Percentiles rank a stretch among this genome's conserved stretches.
Conservation (phyloP, 2,329 filamentous ascomycete species). For the Ilyonectria destructans region DNA sequence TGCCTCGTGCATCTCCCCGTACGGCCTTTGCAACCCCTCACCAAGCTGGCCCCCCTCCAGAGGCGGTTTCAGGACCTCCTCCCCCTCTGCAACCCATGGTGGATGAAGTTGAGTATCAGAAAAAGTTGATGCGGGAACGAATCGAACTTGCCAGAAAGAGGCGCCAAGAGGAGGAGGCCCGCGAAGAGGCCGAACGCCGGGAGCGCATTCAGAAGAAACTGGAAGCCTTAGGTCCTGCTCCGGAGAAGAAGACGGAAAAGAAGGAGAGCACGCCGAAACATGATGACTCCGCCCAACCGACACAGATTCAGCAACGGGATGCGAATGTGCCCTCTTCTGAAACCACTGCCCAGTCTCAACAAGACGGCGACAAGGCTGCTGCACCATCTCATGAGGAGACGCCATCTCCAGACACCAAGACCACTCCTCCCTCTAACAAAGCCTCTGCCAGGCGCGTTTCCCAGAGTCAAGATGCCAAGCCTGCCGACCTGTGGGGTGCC, state of each 20-base stretch:
- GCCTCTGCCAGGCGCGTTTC: conserved; percentile 50
- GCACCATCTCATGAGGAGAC: conserved; percentile 29
- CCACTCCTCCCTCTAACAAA: conserved; percentile 35
- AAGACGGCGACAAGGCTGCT: conserved; percentile 35
- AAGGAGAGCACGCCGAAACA: conserved; percentile 62
- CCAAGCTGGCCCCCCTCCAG: conserved; percentile 45
- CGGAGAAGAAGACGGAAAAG: conserved; percentile 73
- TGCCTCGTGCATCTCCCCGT: conserved; percentile 61
- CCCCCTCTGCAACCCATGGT: conserved; percentile 57
- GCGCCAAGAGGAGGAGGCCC: conserved; percentile 77
- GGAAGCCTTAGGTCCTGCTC: conserved; percentile 77
- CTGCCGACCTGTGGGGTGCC: conserved; percentile 58
- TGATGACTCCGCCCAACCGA: conserved; percentile 56
- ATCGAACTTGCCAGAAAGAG: conserved; percentile 80
- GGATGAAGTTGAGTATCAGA: conserved; percentile 76
- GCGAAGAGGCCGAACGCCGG: conserved; percentile 80
- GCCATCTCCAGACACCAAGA: conserved; percentile 33
- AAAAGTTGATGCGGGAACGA: conserved; percentile 81
- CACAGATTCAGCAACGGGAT: conserved; percentile 56
- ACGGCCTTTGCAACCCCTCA: conserved; percentile 60
- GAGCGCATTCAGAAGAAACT: conserved; percentile 82
- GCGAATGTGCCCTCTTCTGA: conserved; percentile 24
- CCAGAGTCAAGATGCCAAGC: conserved; percentile 54
- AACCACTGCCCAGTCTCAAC: conserved; percentile 36
- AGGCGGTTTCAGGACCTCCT: conserved; percentile 53